Base-by-base conservation (phyloP, 805 yeast species). In the Spathaspora gorwiae region DNA sequence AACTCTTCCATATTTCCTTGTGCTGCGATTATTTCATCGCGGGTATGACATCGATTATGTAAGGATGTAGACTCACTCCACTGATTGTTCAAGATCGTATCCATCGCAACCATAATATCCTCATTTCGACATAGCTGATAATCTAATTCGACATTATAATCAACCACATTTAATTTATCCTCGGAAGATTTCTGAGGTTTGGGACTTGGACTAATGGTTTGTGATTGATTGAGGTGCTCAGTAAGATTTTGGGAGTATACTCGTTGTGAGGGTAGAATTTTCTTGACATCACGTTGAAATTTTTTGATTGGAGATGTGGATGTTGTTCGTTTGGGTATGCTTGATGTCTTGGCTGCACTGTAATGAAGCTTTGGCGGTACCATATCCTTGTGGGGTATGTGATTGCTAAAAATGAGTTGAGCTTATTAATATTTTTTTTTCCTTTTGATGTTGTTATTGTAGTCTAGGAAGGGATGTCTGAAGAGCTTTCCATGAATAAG, bases 271-370 rank as follows among this genome's bases (percentile, higher is more conserved):
- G 66, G 62, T 26, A 59, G 46, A n/a, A 51, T 40, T 40, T 52
- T 58, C 47, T 63, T 61, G 2, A 61, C 39, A 35, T 57, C 59
- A 26, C 56, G 56, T 47, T 53, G 56, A 37, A 53, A 48, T 45
- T 60, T 58, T 49, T 56, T 58, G 15, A 58, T 53, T 0, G 68
- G 61, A 3, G 67, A 57, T 15, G 53, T 53, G 14, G 49, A 52
- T 12, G 53, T 26, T 12, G 53, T 46, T 42, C 54, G 47, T 48
- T 57, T 52, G 35, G 57, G 40, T 13, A 71, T 60, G 13, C 56
- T 52, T 0, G 75, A 70, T 40, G 74, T 64, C 46, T 56, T 64
- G 6, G 76, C 72, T 2, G 76, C 75, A 44, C 67, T 66, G 40
- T 58, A 70, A 32, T 65, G 52, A 5, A 69, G 53, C 40, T 37